phyloP scores from a whole-genome alignment of 2,329 filamentous ascomycete species.

The Aspergillus costaricaensis region DNA sequence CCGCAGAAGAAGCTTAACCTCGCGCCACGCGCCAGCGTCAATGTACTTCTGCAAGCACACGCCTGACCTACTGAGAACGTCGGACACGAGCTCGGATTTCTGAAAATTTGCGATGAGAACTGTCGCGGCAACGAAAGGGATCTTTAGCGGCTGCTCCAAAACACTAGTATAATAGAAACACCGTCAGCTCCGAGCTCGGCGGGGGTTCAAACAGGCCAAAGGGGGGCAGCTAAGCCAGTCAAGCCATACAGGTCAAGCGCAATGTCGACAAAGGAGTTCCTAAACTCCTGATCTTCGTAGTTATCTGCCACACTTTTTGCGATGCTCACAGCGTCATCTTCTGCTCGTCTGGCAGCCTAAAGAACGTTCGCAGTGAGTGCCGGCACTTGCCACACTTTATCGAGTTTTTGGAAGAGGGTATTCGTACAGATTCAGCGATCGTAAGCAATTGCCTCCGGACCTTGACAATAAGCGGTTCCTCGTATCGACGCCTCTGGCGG shows the following conservation, averaged over 20 bases:
- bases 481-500: constrained; percentile 71
- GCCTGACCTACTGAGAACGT: constrained; percentile 67
- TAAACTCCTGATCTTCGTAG: constrained; percentile 80
- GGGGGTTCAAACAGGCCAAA: neutral
- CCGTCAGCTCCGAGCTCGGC: constrained; percentile 19
- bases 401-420: constrained; percentile 7
- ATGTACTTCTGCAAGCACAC: constrained; percentile 67
- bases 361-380: constrained; percentile 9
- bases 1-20: constrained; percentile 86
- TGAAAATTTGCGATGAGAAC: constrained; percentile 76
- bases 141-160: constrained; percentile 93
- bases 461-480: constrained; percentile 70
- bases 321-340: constrained; percentile 75
- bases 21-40: constrained; percentile 76
- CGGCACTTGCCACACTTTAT: constrained; percentile 7
- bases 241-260: constrained; percentile 67
- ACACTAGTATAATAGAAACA: constrained; percentile 47
- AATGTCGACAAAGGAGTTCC: constrained; percentile 71
- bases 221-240: constrained; percentile 2
- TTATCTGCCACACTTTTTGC: constrained; percentile 78
- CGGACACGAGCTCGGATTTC: constrained; percentile 71
- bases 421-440: constrained; percentile 71
- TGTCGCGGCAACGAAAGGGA: constrained; percentile 87
- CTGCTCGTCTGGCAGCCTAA: constrained; percentile 69
- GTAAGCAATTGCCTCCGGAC: constrained; percentile 76